Conservation (phyloP, 805 yeast genomes). For the Hanseniaspora lindneri region DNA sequence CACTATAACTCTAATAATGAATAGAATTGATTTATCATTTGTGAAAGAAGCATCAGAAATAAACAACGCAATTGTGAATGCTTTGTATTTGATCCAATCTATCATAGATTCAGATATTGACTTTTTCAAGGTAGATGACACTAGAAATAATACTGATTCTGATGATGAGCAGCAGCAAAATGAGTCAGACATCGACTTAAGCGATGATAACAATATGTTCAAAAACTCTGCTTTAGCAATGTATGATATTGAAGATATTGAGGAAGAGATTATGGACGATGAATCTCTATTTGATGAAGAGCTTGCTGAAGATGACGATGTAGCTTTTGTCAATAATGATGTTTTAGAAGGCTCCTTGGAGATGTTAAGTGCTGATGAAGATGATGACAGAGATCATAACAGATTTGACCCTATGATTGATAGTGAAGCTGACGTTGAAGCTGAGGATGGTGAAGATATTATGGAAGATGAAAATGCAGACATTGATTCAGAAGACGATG, state of each 20-base stretch:
- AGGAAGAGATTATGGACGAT: constrained; percentile 43
- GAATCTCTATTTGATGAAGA: constrained; percentile 38
- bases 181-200: constrained; percentile 45
- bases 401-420: constrained; percentile 23
- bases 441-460: constrained; percentile 25
- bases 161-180: constrained; percentile 45
- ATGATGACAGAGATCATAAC: constrained; percentile 27
- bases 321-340: constrained; percentile 29
- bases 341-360: constrained; percentile 27
- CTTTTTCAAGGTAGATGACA: constrained; percentile 19
- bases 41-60: constrained; percentile 1
- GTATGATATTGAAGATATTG: constrained; percentile 73
- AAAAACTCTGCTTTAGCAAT: constrained; percentile 85
- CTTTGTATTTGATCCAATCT: neutral
- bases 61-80: neutral
- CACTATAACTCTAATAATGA: constrained; percentile 46
- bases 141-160: constrained; percentile 43
- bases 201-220: constrained; percentile 69
- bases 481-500: constrained; percentile 22
- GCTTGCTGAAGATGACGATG: constrained; percentile 35
- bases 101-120: neutral
- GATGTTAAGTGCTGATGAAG: constrained; percentile 29
- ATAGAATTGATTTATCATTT: constrained; percentile 46
- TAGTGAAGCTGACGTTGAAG: constrained; percentile 22
- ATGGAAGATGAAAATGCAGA: constrained; percentile 20